Percentiles rank a stretch among this genome's conserved stretches.
phyloP scores from a whole-genome alignment of 1,139 yeast species.

The Kurtzmaniella quercitrusa region DNA sequence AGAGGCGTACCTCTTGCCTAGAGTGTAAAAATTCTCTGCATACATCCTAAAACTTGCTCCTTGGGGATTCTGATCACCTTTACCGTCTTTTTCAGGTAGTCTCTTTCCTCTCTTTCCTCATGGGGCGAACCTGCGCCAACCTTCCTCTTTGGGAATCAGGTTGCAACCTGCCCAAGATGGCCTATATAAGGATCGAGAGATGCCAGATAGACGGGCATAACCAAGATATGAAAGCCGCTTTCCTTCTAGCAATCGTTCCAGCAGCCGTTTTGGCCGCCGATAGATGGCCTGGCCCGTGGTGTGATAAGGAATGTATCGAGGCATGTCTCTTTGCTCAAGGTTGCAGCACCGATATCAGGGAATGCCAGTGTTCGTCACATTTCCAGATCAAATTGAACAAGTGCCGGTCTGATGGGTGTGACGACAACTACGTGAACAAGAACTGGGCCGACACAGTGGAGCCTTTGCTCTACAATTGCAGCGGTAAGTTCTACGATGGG shows the following conservation, averaged over 20 bases:
- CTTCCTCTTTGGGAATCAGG: not conserved
- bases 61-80: not conserved
- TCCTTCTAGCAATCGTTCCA: not conserved
- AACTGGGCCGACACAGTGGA: conserved; percentile 9
- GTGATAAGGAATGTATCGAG: conserved; percentile 14
- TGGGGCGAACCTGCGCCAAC: not conserved
- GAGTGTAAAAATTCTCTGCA: too few relatives aligned
- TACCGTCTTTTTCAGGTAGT: too few relatives aligned
- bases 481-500: conserved; percentile 9
- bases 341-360: conserved; percentile 6
- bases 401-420: conserved; percentile 10
- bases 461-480: conserved; percentile 10
- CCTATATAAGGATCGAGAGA: not conserved
- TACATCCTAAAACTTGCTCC: not conserved
- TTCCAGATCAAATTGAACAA: conserved; percentile 9
- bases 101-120: not conserved
- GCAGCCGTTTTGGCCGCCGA: conserved; percentile 9
- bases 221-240: not conserved
- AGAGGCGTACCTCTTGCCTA: too few relatives aligned
- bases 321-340: conserved; percentile 12
- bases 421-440: conserved; percentile 10
- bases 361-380: conserved; percentile 9
- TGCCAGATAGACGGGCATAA: too few relatives aligned
- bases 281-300: conserved; percentile 13
- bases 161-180: not conserved